Evolutionary conservation across 2,329 filamentous ascomycete species (phyloP), one percentile per base, ranked within the genome.

Genomic region (Shiraia bambusicola): DNA sequence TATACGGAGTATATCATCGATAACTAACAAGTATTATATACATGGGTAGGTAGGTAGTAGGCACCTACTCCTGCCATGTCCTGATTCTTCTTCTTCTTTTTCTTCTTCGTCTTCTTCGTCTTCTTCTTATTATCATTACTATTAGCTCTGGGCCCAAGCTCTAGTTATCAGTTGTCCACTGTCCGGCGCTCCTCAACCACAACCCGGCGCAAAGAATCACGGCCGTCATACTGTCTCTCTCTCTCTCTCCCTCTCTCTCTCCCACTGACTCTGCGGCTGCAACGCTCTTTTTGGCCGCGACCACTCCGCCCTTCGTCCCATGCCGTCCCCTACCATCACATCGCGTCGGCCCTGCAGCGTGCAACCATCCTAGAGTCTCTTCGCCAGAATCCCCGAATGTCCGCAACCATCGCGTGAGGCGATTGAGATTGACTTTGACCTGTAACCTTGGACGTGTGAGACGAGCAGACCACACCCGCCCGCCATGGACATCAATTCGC

Each of bases 401-500:
- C 27, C 26, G 25, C 13, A 24, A 19, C 9, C 5, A 13, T 19
- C 22, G 17, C 35, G 3, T 34, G 19, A 33, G 26, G 10, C 22
- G 29, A 15, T 22, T 22, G 19, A 22, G 29, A 15, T 22, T 22
- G 19, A 22, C 19, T 22, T 22, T 22, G 19, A 22, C 4, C 19
- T 22, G 19, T 8, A 4, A 22, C 4, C 17, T 17, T 14, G 28
- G 25, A 29, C 32, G 9, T 35, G 24, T 35, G 17, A 28, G 19
- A 22, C 4, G 19, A 22, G 8, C 4, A 22, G 4, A 22, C 19
- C 19, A 22, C 4, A 24, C 17, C 14, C n/a, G 7, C 6, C 14
- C 52, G 48, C 33, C 30, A 76, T 76, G 74, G 70, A 76, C 54
- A 76, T 76, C 67, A 73, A 73, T 56, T 72, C 71, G 33, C 63